These are phyloP conservation scores for Tetrapyrgos nigripes DNA, from an alignment of 1,284 basidiomycete species.

Conservation along the genomic window DNA sequence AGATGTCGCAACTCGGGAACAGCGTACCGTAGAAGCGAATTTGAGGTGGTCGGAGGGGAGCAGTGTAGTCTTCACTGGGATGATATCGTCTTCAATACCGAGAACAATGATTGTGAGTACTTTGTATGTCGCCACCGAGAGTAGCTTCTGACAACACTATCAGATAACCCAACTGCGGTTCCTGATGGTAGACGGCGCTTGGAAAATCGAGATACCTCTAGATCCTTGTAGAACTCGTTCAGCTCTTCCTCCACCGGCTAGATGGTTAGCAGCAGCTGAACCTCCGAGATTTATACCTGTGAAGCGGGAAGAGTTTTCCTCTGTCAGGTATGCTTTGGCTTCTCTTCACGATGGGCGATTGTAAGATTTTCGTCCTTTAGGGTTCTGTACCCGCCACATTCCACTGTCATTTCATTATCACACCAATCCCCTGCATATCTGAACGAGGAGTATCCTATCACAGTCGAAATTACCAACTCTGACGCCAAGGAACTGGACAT, in stretches of 20 bases:
- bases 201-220: conserved; percentile 70
- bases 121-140: not conserved
- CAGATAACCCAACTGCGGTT: conserved; percentile 61
- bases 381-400: conserved; percentile 69
- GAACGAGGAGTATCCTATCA: conserved; percentile 78
- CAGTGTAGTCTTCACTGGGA: conserved; percentile 63
- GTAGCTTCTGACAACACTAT: not conserved
- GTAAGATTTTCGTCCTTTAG: conserved; percentile 41
- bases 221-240: conserved; percentile 45
- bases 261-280: conserved; percentile 63
- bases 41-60: conserved; percentile 63
- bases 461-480: conserved; percentile 67
- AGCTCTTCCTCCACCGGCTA: conserved; percentile 35
- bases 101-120: conserved; percentile 35
- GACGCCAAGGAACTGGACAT: conserved; percentile 74
- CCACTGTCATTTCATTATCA: conserved; percentile 56
- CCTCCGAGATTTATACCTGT: conserved; percentile 60
- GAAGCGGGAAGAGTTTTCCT: conserved; percentile 52
- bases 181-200: conserved; percentile 59
- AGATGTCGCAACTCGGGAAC: conserved; percentile 31
- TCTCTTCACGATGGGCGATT: conserved; percentile 14
- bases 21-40: conserved; percentile 38
- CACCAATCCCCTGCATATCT: conserved; percentile 76
- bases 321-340: conserved; percentile 51
- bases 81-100: conserved; percentile 54